Evolutionary conservation across 2,329 filamentous ascomycete species (phyloP).

Genomic region (Chrysosporium keratinophilum): DNA sequence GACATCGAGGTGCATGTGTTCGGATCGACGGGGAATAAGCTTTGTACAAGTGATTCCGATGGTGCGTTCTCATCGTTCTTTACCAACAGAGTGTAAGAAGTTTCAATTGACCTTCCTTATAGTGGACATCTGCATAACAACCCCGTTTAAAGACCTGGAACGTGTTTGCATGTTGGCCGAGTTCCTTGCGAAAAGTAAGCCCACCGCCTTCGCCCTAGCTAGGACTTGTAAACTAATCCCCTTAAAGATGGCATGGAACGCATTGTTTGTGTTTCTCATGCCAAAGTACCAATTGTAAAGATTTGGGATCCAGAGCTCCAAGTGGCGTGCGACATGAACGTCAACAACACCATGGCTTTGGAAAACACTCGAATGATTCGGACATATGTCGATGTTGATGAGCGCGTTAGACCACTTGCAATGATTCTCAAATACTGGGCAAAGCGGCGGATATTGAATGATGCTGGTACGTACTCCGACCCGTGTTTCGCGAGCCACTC

Average conservation of each 20-base stretch:
- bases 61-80: constrained; percentile 45
- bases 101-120: constrained; percentile 20
- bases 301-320: constrained; percentile 91
- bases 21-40: constrained; percentile 90
- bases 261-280: constrained; percentile 85
- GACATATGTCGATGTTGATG: constrained; percentile 88
- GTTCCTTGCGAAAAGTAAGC: constrained; percentile 71
- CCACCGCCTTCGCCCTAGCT: background rate
- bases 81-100: background rate
- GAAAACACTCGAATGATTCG: constrained; percentile 98
- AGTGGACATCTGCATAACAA: constrained; percentile 98
- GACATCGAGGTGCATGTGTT: constrained; percentile 88
- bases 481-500: background rate
- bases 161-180: constrained; percentile 84
- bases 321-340: constrained; percentile 93
- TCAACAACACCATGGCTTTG: constrained; percentile 89
- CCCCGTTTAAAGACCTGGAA: constrained; percentile 75
- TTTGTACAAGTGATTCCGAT: constrained; percentile 93
- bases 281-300: constrained; percentile 97
- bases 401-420: constrained; percentile 77
- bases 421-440: constrained; percentile 99
- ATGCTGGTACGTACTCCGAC: constrained; percentile 61
- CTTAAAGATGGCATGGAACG: constrained; percentile 82
- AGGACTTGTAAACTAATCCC: constrained; percentile 7
- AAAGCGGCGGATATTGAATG: constrained; percentile 80